Evolutionary conservation across 2,329 filamentous ascomycete genomes (phyloP).

Genomic region (Ambrosiella xylebori): DNA sequence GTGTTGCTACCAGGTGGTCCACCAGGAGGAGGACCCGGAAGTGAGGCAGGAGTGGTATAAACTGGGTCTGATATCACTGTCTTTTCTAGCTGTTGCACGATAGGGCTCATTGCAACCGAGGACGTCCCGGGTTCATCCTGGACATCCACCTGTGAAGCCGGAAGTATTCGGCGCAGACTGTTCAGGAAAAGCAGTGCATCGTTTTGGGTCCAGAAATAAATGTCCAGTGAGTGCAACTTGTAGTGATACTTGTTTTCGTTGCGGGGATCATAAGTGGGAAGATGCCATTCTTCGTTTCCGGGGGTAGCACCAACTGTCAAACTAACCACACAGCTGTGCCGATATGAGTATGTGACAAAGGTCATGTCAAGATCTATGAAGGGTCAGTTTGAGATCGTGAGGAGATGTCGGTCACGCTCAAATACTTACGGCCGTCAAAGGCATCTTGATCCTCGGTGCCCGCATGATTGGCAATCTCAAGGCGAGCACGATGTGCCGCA

Average conservation of each 20-base stretch:
- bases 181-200: conserved; percentile 57
- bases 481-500: conserved; percentile 44
- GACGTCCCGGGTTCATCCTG: conserved; percentile 42
- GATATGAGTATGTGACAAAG: conserved; percentile 53
- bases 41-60: conserved; percentile 20
- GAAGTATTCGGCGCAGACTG: conserved; percentile 47
- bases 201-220: conserved; percentile 64
- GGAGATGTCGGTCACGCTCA: conserved; percentile 45
- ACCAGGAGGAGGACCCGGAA: conserved; percentile 15
- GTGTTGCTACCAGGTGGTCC: conserved; percentile 12
- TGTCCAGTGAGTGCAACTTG: conserved; percentile 54
- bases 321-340: conserved; percentile 54
- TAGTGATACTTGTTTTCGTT: conserved; percentile 70
- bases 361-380: conserved; percentile 46
- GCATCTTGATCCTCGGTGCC: conserved; percentile 64
- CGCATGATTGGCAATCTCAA: conserved; percentile 61
- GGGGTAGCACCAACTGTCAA: conserved; percentile 37
- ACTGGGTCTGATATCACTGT: conserved; percentile 47
- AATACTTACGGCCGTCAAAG: conserved; percentile 52
- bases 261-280: conserved; percentile 52
- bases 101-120: conserved; percentile 40
- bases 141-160: conserved; percentile 42
- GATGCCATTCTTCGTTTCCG: conserved; percentile 50
- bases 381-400: conserved; percentile 53
- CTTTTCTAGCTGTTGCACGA: conserved; percentile 58